These are phyloP conservation scores for Coriolopsis trogii DNA, from an alignment of 1,284 basidiomycete species.

Conservation along the genomic window DNA sequence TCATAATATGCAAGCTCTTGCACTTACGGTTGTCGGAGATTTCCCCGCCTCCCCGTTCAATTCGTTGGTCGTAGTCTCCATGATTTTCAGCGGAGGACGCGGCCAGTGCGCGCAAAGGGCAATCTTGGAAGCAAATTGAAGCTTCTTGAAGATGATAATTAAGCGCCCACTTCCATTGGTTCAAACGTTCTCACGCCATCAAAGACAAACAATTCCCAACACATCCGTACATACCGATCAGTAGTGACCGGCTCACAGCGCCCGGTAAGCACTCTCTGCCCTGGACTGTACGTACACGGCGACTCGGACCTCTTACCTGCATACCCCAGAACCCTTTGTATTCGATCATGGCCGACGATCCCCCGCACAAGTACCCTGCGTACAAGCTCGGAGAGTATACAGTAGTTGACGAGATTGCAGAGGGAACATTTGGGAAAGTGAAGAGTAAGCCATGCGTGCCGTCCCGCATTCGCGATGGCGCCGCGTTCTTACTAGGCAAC, in stretches of 20 bases:
- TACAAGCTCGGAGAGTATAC: slow-evolving; percentile 81
- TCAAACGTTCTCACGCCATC: slow-evolving; percentile 12
- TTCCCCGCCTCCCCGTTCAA: too few relatives aligned
- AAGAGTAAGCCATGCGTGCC: slow-evolving; percentile 72
- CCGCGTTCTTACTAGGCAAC: slow-evolving; percentile 8
- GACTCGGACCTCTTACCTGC: not conserved
- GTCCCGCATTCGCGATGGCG: slow-evolving; percentile 9
- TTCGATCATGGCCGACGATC: slow-evolving; percentile 28
- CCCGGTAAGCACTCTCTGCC: not conserved
- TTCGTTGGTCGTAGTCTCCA: too few relatives aligned
- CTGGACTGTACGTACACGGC: too few relatives aligned
- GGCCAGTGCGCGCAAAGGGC: too few relatives aligned
- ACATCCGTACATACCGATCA: too few relatives aligned
- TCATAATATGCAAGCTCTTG: too few relatives aligned
- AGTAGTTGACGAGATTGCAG: slow-evolving; percentile 76
- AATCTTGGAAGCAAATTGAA: too few relatives aligned
- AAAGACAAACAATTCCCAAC: slow-evolving; percentile 14
- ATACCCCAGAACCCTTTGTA: not conserved
- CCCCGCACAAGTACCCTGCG: slow-evolving; percentile 40
- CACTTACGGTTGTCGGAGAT: too few relatives aligned
- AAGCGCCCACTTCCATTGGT: too few relatives aligned
- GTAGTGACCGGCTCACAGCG: not conserved
- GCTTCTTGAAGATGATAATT: too few relatives aligned
- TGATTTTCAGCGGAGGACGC: too few relatives aligned
- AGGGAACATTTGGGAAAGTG: slow-evolving; percentile 97